Evolutionary conservation across 83 land plant genomes (phyloP), one percentile per base, ranked within the genome.

Genomic region (Picea abies): DNA sequence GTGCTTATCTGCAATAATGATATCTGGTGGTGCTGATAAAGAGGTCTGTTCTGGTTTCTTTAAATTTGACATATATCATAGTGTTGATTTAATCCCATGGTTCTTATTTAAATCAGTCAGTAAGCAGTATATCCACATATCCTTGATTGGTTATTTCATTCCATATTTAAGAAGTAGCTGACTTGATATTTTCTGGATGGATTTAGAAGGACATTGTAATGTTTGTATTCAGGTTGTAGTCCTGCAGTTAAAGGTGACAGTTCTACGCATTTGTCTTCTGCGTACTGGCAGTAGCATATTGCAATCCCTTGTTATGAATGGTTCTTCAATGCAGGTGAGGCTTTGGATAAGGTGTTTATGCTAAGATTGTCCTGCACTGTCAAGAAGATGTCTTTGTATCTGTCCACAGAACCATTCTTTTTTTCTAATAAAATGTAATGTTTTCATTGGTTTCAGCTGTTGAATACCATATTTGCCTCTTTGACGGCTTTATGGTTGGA

Each of bases 401-500:
- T 26, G 22, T 60, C 16, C 8, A 15, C 9, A n/a, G 22, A 29
- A 78, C 20, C 29, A 61, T 60, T 78, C 37, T 1, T 60, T 19
- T 58, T 23, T 32, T 70, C 14, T 0, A 67, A 20, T 69, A 52
- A 65, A 1, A 58, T 75, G 4, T 77, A 23, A 17, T 65, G 68
- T 20, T 65, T 84, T 58, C 22, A 39, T 49, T 67, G 66, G 65
- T 29, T 44, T 67, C 81, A 92, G 93, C 3, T 86, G 3, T 44
- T 91, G 81, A 63, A 90, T 73, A 69, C 86, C 60, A 85, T 91
- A 35, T 90, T 89, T 85, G 81, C 15, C 49, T 60, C 78, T 14
- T 88, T 93, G 80, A 71, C 88, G 56, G 69, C 58, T 22, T 29
- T 86, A 68, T 93, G 95, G 93, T 79, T 88, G 80, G 72, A 80